Base-by-base conservation (phyloP, 2,329 filamentous ascomycete species). In the Dactylonectria macrodidyma region DNA sequence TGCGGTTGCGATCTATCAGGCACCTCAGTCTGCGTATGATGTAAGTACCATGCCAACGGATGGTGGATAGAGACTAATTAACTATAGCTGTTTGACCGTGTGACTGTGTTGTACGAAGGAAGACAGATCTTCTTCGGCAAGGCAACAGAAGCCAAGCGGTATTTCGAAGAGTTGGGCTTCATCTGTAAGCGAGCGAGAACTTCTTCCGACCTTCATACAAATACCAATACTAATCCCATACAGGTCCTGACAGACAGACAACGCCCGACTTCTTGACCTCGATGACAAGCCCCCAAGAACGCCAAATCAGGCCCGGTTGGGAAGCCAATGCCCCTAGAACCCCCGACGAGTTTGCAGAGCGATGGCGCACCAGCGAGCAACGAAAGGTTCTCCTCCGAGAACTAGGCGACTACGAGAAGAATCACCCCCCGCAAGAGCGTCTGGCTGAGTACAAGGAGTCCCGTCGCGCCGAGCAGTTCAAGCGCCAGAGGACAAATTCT, bases 61-160 rank as follows among this genome's bases (percentile, higher is more conserved):
- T 16, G 5, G 22, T 2, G 22, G n/a, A n/a, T 12, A 34, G 9
- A 9, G 16, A 34, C 68, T 73, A 50, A 65, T 89, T 90, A 69
- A 85, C 87, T 82, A 77, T 81, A 86, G 72, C 74, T 90, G 0
- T 92, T 93, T 69, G 90, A 93, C 79, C 92, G 92, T 70, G 91
- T 90, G 0, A 82, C 91, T 2, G 84, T 93, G 0, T 82, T 93
- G 1, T 91, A 93, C 73, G 88, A 92, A 67, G 91, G 91, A 1
- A 86, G 88, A 60, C 90, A 92, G 72, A 89, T 92, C 61, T 93
- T 87, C 80, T 93, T 91, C 71, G 91, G 91, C 2, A 83, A 81
- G 3, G 85, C 85, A 0, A 80, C 82, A 3, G 82, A 87, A 2
- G 91, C 91, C 0, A 90, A 86, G 69, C 74, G 81, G 4, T 93